Evolutionary conservation across 2,329 filamentous ascomycete genomes (phyloP).

Genomic region (Rosellinia necatrix): DNA sequence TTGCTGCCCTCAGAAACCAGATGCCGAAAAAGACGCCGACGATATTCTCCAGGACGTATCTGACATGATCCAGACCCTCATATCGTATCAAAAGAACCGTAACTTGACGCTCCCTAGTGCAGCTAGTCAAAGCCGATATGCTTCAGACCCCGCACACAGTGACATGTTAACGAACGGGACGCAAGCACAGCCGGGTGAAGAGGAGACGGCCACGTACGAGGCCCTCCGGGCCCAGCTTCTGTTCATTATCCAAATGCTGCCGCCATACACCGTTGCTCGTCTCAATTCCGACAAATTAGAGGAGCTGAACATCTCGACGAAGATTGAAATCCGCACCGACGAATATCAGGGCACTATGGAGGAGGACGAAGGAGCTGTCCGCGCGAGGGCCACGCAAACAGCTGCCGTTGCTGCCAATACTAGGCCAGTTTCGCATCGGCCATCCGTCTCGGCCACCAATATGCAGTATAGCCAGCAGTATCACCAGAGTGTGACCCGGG

Average conservation of each 20-base stretch:
- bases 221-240: conserved; percentile 75
- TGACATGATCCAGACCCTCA: conserved; percentile 74
- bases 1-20: conserved; percentile 54
- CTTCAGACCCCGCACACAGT: conserved; percentile 65
- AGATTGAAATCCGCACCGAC: conserved; percentile 72
- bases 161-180: conserved; percentile 72
- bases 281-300: conserved; percentile 85
- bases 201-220: conserved; percentile 67
- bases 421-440: conserved; percentile 44
- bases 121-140: conserved; percentile 62
- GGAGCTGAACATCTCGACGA: conserved; percentile 80
- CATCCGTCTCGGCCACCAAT: conserved; percentile 48
- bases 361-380: conserved; percentile 71
- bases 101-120: conserved; percentile 67
- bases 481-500: conserved; percentile 50
- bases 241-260: conserved; percentile 74
- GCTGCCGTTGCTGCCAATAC: conserved; percentile 43
- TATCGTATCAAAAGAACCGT: conserved; percentile 79
- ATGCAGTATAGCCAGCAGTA: conserved; percentile 53
- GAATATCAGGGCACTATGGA: conserved; percentile 82
- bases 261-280: conserved; percentile 84
- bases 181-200: conserved; percentile 68
- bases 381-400: conserved; percentile 51
- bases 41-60: conserved; percentile 74
- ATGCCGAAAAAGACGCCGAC: conserved; percentile 65